Evolutionary conservation across 2,329 filamentous ascomycete genomes (phyloP), one percentile per base, ranked within the genome.

Genomic region (Trichophaea hybrida): DNA sequence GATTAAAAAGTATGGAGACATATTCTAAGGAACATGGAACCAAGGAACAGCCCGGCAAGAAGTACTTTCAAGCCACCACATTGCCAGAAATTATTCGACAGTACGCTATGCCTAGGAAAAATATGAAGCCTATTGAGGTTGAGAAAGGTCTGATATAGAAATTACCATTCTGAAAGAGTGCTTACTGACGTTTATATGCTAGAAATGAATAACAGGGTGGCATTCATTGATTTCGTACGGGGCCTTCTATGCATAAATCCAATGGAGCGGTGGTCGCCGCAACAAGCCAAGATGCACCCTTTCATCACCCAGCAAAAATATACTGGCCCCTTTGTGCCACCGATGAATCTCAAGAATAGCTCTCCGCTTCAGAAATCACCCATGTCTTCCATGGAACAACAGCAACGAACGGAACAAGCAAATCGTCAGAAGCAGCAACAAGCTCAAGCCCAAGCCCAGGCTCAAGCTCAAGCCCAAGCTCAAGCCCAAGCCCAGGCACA

Each of bases 291-390:
- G 71, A 76, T 96, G 61, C 93, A 98, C 71, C 93, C 93, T 0
- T 98, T 98, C 73, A 98, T 98, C 70, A 98, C 93, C 0, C 93
- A 98, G 71, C 86, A 94, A 70, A 98, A 97, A 75, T 98, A 85
- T 71, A 96, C 90, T 0, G 90, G 89, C 0, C 89, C 90, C 2
- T 98, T 98, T 70, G 87, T 97, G 52, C 93, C 93, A 6, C 91
- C 91, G 1, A 95, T 96, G 89, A 95, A 94, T 69, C 76, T 97
- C 61, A 96, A 96, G 72, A 83, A 88, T 17, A 88, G 86, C 69
- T 94, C 91, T 17, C 43, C 55, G 7, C 31, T 57, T 15, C 88
- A 90, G 35, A 68, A 68, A 33, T 68, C 67, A 5, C 67, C 67
- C 7, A 66, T 66, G 58, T 64, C 66, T 15, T 60, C 64, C 15